These are phyloP conservation scores for Sporothrix schenckii DNA, from an alignment of 2,329 filamentous ascomycete genomes.

Conservation along the genomic window DNA sequence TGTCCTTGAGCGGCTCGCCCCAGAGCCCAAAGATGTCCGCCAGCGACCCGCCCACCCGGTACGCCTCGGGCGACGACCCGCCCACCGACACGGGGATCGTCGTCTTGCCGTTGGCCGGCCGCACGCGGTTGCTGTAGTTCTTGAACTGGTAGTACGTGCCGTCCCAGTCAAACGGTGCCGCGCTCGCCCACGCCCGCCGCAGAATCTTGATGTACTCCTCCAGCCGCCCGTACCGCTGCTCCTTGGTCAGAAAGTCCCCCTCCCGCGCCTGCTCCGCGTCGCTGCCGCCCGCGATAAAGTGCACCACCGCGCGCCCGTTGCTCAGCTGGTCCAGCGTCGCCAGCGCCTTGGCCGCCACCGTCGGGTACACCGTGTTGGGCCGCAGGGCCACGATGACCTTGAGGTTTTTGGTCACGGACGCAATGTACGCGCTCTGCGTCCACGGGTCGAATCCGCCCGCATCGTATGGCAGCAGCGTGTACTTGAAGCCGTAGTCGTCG, in stretches of 20 bases:
- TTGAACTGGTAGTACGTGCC: slow-evolving; percentile 64
- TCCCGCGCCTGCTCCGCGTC: slow-evolving; percentile 63
- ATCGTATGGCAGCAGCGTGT: slow-evolving; percentile 63
- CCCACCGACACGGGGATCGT: slow-evolving; percentile 62
- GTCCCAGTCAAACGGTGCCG: slow-evolving; percentile 64
- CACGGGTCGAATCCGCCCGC: slow-evolving; percentile 60
- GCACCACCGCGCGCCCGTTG: slow-evolving; percentile 58
- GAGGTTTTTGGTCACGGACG: slow-evolving; percentile 59
- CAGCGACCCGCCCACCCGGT: slow-evolving; percentile 60
- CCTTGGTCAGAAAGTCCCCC: slow-evolving; percentile 62
- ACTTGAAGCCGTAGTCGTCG: slow-evolving; percentile 64
- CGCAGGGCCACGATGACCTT: slow-evolving; percentile 64
- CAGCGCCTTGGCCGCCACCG: slow-evolving; percentile 63
- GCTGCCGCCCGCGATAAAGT: slow-evolving; percentile 65
- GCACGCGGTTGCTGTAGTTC: slow-evolving; percentile 58
- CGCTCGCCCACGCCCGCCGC: slow-evolving; percentile 59
- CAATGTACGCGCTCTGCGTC: slow-evolving; percentile 62
- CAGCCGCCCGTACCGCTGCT: slow-evolving; percentile 59
- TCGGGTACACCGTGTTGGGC: slow-evolving; percentile 64
- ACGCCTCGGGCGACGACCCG: slow-evolving; percentile 61
- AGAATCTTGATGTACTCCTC: slow-evolving; percentile 66
- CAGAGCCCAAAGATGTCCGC: slow-evolving; percentile 67
- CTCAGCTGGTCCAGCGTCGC: slow-evolving; percentile 64
- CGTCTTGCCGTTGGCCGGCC: slow-evolving; percentile 51
- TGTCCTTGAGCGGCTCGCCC: slow-evolving; percentile 66